Base-by-base conservation (phyloP, 176 grass and related monocot genomes). In the Rhipidocladum racemiflorum region DNA sequence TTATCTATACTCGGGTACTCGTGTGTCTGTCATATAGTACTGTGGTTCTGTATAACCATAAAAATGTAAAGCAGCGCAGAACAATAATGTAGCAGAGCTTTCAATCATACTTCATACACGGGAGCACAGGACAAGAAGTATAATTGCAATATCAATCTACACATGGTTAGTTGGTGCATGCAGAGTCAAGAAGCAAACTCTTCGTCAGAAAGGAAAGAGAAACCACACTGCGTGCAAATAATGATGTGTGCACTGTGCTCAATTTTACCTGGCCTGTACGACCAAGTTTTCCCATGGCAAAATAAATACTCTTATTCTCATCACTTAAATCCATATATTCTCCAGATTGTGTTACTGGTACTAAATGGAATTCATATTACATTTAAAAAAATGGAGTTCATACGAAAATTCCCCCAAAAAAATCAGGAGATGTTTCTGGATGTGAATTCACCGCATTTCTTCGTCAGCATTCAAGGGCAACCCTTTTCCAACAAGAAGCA, bases 381-480 rank as follows among this genome's bases (percentile, higher is more conserved):
- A 34, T 34, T 34, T 34, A 34, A 34, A 34, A 30, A 34, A 34
- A 34, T 34, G 32, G 2, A 34, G 3, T n/a, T 27, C 30, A n/a
- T 4, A 75, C 12, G 51, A 7, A 7, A 23, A 5, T 39, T n/a
- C 17, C 20, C n/a, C 20, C n/a, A 34, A 34, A 34, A 34, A 34
- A 34, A 34, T 34, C 1, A 81, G 43, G 6, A 84, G 51, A 61
- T 20, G 6, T 20, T 77, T 9, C 29, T n/a, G 20, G 78, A 81
- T 21, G 35, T 30, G n/a, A 72, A 35, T 20, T 50, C 65, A 23
- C 24, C 70, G 1, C 46, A 18, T 67, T 72, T 77, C 61, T 50
- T 30, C 34, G 28, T 86, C 72, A 73, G 36, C 83, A 77, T 81
- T 82, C 30, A 59, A 77, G 10, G 65, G 59, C 30, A 9, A 36